Evolutionary conservation across 768 basidiomycete genomes (phyloP).

Genomic region (Grammothele lineata): DNA sequence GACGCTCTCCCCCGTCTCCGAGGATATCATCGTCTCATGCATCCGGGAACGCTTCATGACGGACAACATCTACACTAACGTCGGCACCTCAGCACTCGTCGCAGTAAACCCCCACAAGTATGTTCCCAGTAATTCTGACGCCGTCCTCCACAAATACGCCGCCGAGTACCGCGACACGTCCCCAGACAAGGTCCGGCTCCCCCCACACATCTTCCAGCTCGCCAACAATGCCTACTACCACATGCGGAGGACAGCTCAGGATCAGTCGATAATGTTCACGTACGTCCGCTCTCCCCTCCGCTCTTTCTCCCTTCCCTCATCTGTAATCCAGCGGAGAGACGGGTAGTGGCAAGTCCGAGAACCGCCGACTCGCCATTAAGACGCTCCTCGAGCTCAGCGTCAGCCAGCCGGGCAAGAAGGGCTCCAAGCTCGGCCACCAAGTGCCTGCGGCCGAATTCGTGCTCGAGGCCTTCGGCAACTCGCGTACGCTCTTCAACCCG

Average conservation of each 20-base stretch:
- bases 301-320: neutral
- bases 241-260: conserved; percentile 90
- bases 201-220: conserved; percentile 90
- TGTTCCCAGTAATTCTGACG: conserved; percentile 78
- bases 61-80: conserved; percentile 73
- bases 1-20: conserved; percentile 60
- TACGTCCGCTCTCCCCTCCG: conserved; percentile 33
- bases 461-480: conserved; percentile 91
- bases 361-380: conserved; percentile 86
- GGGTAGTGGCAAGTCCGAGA: conserved; percentile 91
- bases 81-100: conserved; percentile 71
- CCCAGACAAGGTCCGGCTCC: conserved; percentile 52
- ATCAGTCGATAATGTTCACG: conserved; percentile 87
- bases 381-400: conserved; percentile 88
- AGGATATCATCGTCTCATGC: conserved; percentile 82
- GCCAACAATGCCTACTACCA: conserved; percentile 94
- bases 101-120: conserved; percentile 95
- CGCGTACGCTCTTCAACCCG: conserved; percentile 86
- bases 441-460: conserved; percentile 94
- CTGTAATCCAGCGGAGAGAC: conserved; percentile 71
- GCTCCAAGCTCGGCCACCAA: conserved; percentile 80
- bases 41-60: conserved; percentile 85
- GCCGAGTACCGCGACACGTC: conserved; percentile 77
- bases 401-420: conserved; percentile 88
- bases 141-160: conserved; percentile 80